These are phyloP conservation scores for Grosmannia clavigera DNA, from an alignment of 2,329 filamentous ascomycete species.

Conservation along the genomic window DNA sequence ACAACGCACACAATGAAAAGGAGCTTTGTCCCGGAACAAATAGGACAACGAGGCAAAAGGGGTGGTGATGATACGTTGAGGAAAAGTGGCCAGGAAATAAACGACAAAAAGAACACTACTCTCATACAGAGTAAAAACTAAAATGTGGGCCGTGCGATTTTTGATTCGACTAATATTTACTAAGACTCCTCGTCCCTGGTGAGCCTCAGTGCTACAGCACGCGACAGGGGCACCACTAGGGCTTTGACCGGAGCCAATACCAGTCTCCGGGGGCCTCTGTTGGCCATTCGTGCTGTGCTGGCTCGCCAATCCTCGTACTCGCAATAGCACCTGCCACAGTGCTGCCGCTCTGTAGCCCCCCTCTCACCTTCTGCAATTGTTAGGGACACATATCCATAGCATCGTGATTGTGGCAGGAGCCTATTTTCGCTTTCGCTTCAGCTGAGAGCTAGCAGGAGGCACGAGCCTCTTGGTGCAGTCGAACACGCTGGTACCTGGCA, in stretches of 20 bases:
- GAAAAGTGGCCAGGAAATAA: background rate
- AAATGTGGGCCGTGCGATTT: background rate
- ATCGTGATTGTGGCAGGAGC: background rate
- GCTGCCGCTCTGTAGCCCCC: background rate
- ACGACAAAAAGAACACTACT: background rate
- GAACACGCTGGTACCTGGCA: too few species aligned
- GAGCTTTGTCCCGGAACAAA: background rate
- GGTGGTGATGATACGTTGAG: background rate
- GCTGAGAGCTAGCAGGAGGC: background rate
- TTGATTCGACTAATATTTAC: background rate
- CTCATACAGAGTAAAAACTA: background rate
- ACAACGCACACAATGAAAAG: background rate
- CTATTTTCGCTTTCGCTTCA: too few species aligned
- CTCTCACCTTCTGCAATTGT: background rate
- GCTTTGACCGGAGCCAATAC: background rate
- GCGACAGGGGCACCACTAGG: background rate
- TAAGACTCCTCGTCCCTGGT: background rate
- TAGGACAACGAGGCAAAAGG: background rate
- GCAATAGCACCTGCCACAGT: background rate
- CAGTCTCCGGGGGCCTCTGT: background rate
- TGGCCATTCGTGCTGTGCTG: background rate
- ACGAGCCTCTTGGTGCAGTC: background rate
- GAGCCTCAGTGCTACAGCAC: background rate
- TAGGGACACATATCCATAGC: background rate
- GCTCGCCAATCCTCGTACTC: background rate